phyloP scores from a whole-genome alignment of 1,139 yeast species.

The Meyerozyma smithsonii region DNA sequence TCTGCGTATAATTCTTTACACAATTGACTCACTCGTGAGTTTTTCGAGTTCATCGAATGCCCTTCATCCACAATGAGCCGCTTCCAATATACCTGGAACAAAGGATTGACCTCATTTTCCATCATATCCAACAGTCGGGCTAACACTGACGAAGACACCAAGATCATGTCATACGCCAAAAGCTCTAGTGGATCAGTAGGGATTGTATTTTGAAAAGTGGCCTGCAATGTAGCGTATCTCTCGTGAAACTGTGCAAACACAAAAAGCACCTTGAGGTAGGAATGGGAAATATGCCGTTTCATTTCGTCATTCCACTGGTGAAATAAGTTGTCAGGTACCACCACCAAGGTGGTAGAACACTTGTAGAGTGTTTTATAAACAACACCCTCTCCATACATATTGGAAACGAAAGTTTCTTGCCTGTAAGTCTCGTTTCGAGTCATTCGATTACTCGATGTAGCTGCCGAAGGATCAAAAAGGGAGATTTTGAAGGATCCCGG shows the following conservation, averaged over 20 bases:
- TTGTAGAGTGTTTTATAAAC: slow-evolving; percentile 28
- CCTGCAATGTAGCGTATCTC: slow-evolving; percentile 12
- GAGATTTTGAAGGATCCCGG: slow-evolving; percentile 45
- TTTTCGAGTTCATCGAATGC: slow-evolving; percentile 52
- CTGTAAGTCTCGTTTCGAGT: neutral
- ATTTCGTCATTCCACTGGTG: slow-evolving; percentile 64
- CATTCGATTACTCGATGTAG: neutral
- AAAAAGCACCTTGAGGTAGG: slow-evolving; percentile 30
- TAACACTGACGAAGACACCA: slow-evolving; percentile 47
- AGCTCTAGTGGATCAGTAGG: slow-evolving; percentile 29
- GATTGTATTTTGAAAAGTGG: slow-evolving; percentile 17
- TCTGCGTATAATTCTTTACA: slow-evolving; percentile 51
- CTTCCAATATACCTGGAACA: slow-evolving; percentile 56
- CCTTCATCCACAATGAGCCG: slow-evolving; percentile 72
- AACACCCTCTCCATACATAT: slow-evolving; percentile 14
- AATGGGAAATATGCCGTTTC: slow-evolving; percentile 44
- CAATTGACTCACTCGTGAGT: slow-evolving; percentile 44
- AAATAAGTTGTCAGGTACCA: slow-evolving; percentile 63
- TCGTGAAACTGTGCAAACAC: slow-evolving; percentile 30
- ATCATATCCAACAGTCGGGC: slow-evolving; percentile 29
- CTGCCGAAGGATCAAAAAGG: slow-evolving; percentile 10
- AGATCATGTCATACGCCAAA: slow-evolving; percentile 44
- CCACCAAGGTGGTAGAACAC: slow-evolving; percentile 52
- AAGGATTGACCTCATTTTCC: slow-evolving; percentile 22
- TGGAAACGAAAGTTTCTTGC: slow-evolving; percentile 2